Evolutionary conservation across 352 stramenopile species (phyloP).

Genomic region (Aphanomyces invadans): DNA sequence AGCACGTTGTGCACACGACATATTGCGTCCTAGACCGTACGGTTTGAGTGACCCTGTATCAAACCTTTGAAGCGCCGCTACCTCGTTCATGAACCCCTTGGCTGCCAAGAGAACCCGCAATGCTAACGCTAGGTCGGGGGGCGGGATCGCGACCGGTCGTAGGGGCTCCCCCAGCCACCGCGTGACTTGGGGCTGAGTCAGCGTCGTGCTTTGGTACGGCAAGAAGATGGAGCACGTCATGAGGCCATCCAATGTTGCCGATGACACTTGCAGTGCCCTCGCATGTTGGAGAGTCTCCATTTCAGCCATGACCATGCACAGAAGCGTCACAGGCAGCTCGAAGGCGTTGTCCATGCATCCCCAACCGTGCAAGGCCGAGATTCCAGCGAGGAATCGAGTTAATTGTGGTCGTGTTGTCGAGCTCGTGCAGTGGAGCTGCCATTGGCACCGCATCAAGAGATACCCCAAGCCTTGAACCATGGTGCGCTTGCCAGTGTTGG

Average conservation of each 20-base stretch:
- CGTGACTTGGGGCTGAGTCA: background rate
- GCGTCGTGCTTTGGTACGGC: background rate
- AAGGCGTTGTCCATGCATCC: background rate
- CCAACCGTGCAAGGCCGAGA: background rate
- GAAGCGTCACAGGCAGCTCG: background rate
- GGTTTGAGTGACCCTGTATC: too few species aligned
- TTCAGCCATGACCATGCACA: background rate
- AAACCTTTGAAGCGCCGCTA: too few species aligned
- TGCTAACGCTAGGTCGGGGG: background rate
- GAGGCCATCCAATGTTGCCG: background rate
- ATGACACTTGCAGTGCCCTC: background rate
- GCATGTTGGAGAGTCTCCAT: background rate
- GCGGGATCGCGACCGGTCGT: background rate
- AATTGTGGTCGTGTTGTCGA: background rate
- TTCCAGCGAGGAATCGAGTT: background rate
- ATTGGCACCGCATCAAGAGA: background rate
- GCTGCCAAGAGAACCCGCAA: background rate
- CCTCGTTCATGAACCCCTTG: conserved; percentile 9
- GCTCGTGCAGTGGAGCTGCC: background rate
- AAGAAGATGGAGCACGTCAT: background rate
- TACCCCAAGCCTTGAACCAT: background rate
- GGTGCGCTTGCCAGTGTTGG: conserved; percentile 1
- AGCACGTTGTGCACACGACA: background rate
- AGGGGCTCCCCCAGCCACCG: conserved; percentile 7
- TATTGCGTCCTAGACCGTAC: background rate